Evolutionary conservation across 2,329 filamentous ascomycete species (phyloP).

Genomic region (Alternaria atra): DNA sequence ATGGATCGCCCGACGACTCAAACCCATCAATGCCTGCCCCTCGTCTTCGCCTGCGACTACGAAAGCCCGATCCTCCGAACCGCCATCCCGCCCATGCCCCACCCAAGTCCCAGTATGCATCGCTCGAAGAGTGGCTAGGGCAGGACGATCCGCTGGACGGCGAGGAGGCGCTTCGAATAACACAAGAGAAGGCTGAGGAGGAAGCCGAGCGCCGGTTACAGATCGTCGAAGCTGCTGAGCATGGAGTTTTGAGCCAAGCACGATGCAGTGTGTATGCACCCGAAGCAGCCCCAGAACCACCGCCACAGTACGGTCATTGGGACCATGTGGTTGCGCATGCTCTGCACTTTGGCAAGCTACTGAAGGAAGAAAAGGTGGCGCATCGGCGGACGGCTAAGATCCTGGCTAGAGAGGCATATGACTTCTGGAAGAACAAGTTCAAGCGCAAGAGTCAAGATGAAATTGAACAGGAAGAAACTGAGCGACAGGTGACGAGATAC

Average conservation of each 20-base stretch:
- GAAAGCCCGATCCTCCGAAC: slow-evolving; percentile 60
- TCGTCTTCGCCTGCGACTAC: slow-evolving; percentile 60
- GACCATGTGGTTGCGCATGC: slow-evolving; percentile 86
- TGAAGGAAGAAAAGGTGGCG: slow-evolving; percentile 79
- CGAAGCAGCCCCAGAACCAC: slow-evolving; percentile 76
- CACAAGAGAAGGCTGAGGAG: slow-evolving; percentile 50
- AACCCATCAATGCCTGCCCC: slow-evolving; percentile 35
- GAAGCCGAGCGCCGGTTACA: slow-evolving; percentile 76
- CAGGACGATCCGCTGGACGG: slow-evolving; percentile 59
- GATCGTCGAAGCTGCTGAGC: slow-evolving; percentile 76
- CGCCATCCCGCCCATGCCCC: slow-evolving; percentile 63
- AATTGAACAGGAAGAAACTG: slow-evolving; percentile 78
- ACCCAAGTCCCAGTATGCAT: slow-evolving; percentile 56
- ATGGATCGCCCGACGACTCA: slow-evolving; percentile 29
- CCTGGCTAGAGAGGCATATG: slow-evolving; percentile 78
- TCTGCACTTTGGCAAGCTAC: slow-evolving; percentile 79
- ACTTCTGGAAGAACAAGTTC: slow-evolving; percentile 77
- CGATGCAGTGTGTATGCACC: slow-evolving; percentile 77
- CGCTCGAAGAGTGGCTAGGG: slow-evolving; percentile 72
- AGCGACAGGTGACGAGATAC: slow-evolving; percentile 73
- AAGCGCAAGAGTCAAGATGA: slow-evolving; percentile 68
- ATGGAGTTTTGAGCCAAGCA: slow-evolving; percentile 77
- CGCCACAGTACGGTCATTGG: slow-evolving; percentile 82
- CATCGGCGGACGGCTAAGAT: slow-evolving; percentile 82
- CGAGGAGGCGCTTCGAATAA: slow-evolving; percentile 50